Base-by-base conservation (phyloP, 345 rosid genomes). In the Eucalyptus microcorys region DNA sequence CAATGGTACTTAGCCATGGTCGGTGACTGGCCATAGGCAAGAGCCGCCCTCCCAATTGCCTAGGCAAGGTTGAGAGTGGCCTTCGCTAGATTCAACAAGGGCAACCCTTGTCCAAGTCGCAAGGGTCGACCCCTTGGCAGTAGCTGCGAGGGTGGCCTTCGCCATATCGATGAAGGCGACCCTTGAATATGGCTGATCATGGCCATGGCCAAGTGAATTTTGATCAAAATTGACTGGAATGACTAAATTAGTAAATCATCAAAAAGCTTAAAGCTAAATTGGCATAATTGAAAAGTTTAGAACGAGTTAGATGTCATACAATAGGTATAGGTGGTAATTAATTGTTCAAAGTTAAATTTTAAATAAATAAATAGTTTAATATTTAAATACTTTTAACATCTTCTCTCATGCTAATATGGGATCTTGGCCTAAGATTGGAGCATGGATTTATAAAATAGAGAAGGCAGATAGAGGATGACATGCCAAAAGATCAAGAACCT, bases 261-360 rank as follows among this genome's bases (percentile, higher is more conserved):
- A 59, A 59, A 26, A 59, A 27, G 7, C 14, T 57, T 57, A 24
- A 57, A 5, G 5, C 4, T 57, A 57, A 57, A 57, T 57, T 59
- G 14, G 7, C 0, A 26, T 1, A 26, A 59, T 59, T 0, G 0
- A 59, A 59, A 59, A 11, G 3, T 26, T 59, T 26, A 59, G 0
- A 59, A 26, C 26, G 1, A 3, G 30, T 26, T 59, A 32, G 4
- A 24, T 13, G 4, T 11, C 14, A 26, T 59, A 59, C 7, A 10
- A 26, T 24, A 59, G 14, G n/a, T 59, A 5, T 59, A 59, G n/a
- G 32, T 11, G 66, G 30, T 24, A 26, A 13, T 26, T 57, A 59
- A 59, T 59, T 59, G 0, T 26, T 59, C 66, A 30, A 61, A 30
- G 34, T 61, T 61, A 32, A 32, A 15, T 1, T 66, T 66, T 32